Base-by-base conservation (phyloP, 306 rosid species). In the Geum urbanum region DNA sequence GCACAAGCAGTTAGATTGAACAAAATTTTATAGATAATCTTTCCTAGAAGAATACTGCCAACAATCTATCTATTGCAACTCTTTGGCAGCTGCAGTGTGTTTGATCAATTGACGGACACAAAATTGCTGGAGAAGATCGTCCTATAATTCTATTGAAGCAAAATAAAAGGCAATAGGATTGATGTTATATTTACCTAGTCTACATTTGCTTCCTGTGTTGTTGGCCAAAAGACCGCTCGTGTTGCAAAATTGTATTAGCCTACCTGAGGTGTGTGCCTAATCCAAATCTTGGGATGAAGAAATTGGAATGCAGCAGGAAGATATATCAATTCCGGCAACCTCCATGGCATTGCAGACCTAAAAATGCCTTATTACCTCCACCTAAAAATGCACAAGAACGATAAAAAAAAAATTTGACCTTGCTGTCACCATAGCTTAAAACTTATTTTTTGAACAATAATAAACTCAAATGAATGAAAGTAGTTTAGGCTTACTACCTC, bases 301-400 rank as follows among this genome's bases (percentile, higher is more conserved):
- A 41, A 75, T 70, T 20, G 86, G 77, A 75, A 88, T 76, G 69
- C 95, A 91, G 72, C 95, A 94, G 61, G 92, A 83, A 67, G 99
- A 87, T 72, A 91, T 89, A 71, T 95, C 87, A 22, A 95, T 83
- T 76, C 96, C 99, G 32, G 97, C 98, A 72, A 90, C 97, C 80
- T 94, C 97, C 97, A 94, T 94, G 55, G 97, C 98, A 76, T 90
- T 73, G 84, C 92, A 84, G 62, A 94, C 98, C 98, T 97, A 94
- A n/a, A n/a, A n/a, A n/a, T n/a, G 37, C 37, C 37, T 32, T 32
- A 32, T 32, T 32, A 32, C 37, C 37, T 32, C 37, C 37, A 32
- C 4, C 37, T 32, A 32, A 32, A 32, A 32, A 32, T 32, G 37
- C 37, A 32, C 37, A 32, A 32, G 37, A 32, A 32, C 3, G 2